These are phyloP conservation scores for Lactifluus piperatus DNA, from an alignment of 768 basidiomycete species.

Conservation along the genomic window DNA sequence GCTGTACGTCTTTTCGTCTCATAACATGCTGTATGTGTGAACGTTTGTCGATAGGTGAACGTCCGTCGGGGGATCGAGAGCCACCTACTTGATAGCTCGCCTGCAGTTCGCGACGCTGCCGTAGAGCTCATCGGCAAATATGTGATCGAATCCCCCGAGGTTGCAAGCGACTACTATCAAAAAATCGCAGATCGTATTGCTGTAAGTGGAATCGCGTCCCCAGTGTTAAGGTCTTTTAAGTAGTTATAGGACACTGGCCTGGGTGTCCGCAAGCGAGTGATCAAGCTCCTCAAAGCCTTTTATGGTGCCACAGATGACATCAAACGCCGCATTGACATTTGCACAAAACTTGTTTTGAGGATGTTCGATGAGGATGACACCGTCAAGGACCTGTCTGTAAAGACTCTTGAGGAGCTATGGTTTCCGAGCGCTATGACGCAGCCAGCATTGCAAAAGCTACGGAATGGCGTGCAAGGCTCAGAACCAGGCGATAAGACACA, in stretches of 20 bases:
- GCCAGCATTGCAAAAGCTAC: constrained; percentile 27
- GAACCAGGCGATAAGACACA: constrained; percentile 41
- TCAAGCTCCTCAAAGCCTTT: constrained; percentile 85
- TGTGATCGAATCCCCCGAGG: constrained; percentile 78
- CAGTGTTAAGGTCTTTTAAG: not conserved
- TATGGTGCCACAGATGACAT: constrained; percentile 58
- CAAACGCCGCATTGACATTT: constrained; percentile 65
- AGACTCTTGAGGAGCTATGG: constrained; percentile 88
- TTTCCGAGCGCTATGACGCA: constrained; percentile 37
- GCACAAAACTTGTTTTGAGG: constrained; percentile 69
- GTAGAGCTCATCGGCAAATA: constrained; percentile 98
- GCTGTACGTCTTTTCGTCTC: constrained; percentile 39
- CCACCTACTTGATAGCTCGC: constrained; percentile 84
- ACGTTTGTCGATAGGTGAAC: constrained; percentile 41
- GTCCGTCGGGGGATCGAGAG: constrained; percentile 84
- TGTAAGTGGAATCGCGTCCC: constrained; percentile 37
- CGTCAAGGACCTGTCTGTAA: constrained; percentile 88
- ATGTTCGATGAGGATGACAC: constrained; percentile 92
- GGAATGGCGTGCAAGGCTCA: constrained; percentile 23
- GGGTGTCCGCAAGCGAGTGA: constrained; percentile 88
- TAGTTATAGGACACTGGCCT: constrained; percentile 78
- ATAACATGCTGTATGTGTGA: not conserved
- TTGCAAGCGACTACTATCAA: constrained; percentile 85
- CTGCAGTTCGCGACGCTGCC: constrained; percentile 92
- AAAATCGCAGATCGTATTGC: constrained; percentile 87